Percentiles rank a stretch among this genome's conserved stretches.
Evolutionary conservation across 2,329 filamentous ascomycete genomes (phyloP).

Genomic region (Trichoderma semiorbis): DNA sequence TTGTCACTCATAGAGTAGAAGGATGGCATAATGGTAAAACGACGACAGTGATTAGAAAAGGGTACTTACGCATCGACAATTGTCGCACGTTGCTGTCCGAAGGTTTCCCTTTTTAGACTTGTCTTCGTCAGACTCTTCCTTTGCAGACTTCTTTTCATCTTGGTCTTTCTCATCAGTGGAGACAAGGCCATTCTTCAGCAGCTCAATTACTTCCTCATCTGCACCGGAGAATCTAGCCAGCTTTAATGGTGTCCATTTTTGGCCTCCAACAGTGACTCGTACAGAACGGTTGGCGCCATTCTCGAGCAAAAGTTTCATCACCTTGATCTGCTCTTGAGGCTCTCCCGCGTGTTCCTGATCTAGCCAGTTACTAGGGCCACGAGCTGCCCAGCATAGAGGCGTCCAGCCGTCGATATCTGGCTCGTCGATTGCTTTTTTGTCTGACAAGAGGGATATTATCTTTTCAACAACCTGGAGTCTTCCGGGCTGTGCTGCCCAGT

Average conservation of each 20-base stretch:
- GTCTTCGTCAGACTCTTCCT: conserved; percentile 3
- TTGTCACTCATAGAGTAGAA: background rate
- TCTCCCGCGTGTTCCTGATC: background rate
- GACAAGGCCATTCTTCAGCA: conserved; percentile 14
- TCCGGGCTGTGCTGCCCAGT: conserved; percentile 18
- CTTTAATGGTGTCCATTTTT: conserved; percentile 17
- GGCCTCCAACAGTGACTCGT: background rate
- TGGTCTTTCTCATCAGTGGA: background rate
- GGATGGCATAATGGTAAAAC: background rate
- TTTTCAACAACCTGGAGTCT: conserved; percentile 12
- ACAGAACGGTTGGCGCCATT: conserved; percentile 14
- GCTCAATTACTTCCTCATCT: conserved; percentile 2
- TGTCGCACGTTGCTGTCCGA: conserved; percentile 4
- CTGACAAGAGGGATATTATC: conserved; percentile 1
- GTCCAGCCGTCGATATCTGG: conserved; percentile 17
- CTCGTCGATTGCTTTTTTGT: conserved; percentile 11
- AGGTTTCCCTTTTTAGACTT: conserved; percentile 7
- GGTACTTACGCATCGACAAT: conserved; percentile 15
- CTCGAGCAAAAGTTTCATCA: conserved; percentile 18
- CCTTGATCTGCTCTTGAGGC: conserved; percentile 11
- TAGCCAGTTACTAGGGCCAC: background rate
- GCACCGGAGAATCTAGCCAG: conserved; percentile 12
- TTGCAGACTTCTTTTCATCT: background rate
- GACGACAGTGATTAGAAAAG: background rate
- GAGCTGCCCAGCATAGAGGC: conserved; percentile 19